phyloP scores from a whole-genome alignment of 208 protist species.

The Leishmania major region DNA sequence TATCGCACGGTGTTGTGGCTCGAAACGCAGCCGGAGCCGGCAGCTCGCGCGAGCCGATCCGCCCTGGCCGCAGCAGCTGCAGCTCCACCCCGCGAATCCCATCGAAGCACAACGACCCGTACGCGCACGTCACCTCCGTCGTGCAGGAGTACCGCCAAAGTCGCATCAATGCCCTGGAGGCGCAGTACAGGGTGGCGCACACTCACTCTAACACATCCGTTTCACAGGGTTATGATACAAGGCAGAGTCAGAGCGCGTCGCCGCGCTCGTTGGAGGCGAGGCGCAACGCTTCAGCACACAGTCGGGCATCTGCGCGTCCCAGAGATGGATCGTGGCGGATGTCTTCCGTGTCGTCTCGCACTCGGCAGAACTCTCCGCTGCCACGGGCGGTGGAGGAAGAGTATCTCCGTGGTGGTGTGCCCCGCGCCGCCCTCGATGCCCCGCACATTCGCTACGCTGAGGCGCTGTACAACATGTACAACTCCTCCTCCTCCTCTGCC shows the following conservation, averaged over 20 bases:
- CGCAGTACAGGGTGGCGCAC: slow-evolving; percentile 37
- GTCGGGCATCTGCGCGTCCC: not conserved
- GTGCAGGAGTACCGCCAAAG: slow-evolving; percentile 54
- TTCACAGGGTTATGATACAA: not conserved
- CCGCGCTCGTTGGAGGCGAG: slow-evolving; percentile 2
- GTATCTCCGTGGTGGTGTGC: slow-evolving; percentile 17
- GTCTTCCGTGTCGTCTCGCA: slow-evolving; percentile 3
- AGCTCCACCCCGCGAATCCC: slow-evolving; percentile 1
- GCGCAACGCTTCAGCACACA: not conserved
- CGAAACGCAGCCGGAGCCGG: not conserved
- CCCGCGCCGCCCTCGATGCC: slow-evolving; percentile 26
- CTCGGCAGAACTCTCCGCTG: slow-evolving; percentile 22
- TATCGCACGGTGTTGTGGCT: slow-evolving; percentile 1
- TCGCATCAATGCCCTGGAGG: slow-evolving; percentile 52
- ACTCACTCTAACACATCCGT: slow-evolving; percentile 20
- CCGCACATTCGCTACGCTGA: slow-evolving; percentile 37
- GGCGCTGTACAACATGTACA: slow-evolving; percentile 19
- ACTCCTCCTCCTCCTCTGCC: slow-evolving; percentile 7
- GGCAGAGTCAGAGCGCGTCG: not conserved
- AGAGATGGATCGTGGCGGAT: not conserved
- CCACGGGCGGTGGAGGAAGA: slow-evolving; percentile 16
- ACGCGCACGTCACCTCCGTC: slow-evolving; percentile 61
- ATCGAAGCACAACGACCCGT: slow-evolving; percentile 29
- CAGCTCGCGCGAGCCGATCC: slow-evolving; percentile 14
- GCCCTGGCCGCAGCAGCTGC: slow-evolving; percentile 4